phyloP scores from a whole-genome alignment of 2,329 filamentous ascomycete genomes.

The Rutstroemia sp. region DNA sequence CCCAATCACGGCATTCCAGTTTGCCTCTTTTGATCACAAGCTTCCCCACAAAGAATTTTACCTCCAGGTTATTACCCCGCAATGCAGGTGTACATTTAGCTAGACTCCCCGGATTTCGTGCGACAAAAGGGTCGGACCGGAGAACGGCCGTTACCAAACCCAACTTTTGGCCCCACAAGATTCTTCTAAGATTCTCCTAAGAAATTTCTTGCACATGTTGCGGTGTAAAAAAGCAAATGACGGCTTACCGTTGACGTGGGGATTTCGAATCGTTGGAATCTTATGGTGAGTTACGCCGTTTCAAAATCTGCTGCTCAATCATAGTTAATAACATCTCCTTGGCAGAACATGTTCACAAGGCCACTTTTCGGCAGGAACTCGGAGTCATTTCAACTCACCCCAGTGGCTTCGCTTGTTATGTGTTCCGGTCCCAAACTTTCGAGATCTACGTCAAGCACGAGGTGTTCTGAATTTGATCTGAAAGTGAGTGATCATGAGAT shows the following conservation, averaged over 20 bases:
- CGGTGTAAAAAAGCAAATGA: background rate
- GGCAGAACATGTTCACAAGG: slow-evolving; percentile 6
- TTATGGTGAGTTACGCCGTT: no score
- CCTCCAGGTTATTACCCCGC: slow-evolving; percentile 3
- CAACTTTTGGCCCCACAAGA: background rate
- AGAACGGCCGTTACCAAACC: slow-evolving; percentile 9
- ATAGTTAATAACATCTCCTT: background rate
- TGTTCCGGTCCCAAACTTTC: slow-evolving; percentile 1
- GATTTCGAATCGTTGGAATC: no score
- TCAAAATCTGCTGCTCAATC: background rate
- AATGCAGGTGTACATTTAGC: background rate
- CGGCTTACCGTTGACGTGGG: no score
- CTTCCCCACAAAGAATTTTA: slow-evolving; percentile 7
- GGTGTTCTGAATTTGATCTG: slow-evolving; percentile 1
- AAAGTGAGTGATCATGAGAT: slow-evolving; percentile 6
- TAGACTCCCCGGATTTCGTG: background rate
- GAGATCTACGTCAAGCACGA: background rate
- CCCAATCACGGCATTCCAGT: background rate
- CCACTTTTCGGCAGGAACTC: slow-evolving; percentile 8
- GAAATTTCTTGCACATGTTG: slow-evolving; percentile 1
- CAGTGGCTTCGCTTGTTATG: slow-evolving; percentile 7
- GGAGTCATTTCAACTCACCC: background rate
- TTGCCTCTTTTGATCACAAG: slow-evolving; percentile 7
- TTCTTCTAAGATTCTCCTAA: background rate
- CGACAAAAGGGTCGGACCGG: slow-evolving; percentile 4